Evolutionary conservation across 176 grass and related monocot genomes (phyloP).

Genomic region (Oryza glaberrima): DNA sequence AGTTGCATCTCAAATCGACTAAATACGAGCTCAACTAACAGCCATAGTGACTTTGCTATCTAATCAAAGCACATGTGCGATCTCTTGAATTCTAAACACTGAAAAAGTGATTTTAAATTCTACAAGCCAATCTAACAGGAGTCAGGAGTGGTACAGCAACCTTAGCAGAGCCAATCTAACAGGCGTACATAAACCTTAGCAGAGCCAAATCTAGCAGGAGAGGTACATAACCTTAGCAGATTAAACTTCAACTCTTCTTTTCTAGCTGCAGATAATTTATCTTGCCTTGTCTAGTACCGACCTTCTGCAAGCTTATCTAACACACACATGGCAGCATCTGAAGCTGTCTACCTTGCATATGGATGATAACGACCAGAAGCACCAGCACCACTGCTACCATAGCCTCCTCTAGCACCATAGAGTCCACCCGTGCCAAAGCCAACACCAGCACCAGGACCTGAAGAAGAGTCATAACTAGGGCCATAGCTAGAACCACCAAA

Average conservation of each 20-base stretch:
- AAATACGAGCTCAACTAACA: background rate
- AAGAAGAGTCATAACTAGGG: conserved; percentile 60
- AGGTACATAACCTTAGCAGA: conserved; percentile 36
- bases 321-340: conserved; percentile 26
- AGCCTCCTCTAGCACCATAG: conserved; percentile 72
- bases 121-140: conserved; percentile 38
- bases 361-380: conserved; percentile 81
- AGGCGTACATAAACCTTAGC: conserved; percentile 34
- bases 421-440: conserved; percentile 54
- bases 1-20: conserved; percentile 4
- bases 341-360: conserved; percentile 70
- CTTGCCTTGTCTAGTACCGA: conserved; percentile 23
- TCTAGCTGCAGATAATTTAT: conserved; percentile 38
- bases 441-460: conserved; percentile 52
- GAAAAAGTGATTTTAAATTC: conserved; percentile 33
- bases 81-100: conserved; percentile 44
- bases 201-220: conserved; percentile 10
- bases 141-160: conserved; percentile 31
- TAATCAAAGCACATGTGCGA: background rate
- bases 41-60: background rate
- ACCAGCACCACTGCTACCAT: conserved; percentile 55
- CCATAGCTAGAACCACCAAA: conserved; percentile 67
- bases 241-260: conserved; percentile 22
- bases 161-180: conserved; percentile 33
- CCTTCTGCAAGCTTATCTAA: conserved; percentile 44